phyloP scores from a whole-genome alignment of 2,329 filamentous ascomycete genomes.

The Arthrinium phaeospermum region DNA sequence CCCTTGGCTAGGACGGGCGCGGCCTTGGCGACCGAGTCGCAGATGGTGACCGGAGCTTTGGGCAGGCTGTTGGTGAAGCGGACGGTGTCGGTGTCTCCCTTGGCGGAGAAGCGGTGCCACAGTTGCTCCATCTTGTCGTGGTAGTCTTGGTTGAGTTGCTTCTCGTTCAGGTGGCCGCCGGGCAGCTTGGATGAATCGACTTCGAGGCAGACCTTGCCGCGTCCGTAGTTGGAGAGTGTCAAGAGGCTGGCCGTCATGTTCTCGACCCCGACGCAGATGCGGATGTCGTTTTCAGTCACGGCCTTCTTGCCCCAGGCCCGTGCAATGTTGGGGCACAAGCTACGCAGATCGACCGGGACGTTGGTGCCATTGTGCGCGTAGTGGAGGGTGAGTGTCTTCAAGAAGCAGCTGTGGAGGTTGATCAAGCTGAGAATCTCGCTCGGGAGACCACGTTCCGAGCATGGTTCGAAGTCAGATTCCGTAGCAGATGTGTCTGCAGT shows the following conservation, averaged over 20 bases:
- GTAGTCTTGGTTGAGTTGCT: constrained; percentile 60
- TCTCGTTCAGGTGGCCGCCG: constrained; percentile 51
- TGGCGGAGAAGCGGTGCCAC: constrained; percentile 44
- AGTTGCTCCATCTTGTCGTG: constrained; percentile 53
- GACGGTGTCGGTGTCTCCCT: constrained; percentile 41
- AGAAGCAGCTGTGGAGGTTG: constrained; percentile 68
- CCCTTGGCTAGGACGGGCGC: constrained; percentile 68
- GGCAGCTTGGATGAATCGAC: constrained; percentile 46
- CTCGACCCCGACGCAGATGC: constrained; percentile 70
- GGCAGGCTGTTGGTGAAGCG: constrained; percentile 64
- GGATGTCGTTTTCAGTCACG: constrained; percentile 69
- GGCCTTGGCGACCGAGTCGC: constrained; percentile 57
- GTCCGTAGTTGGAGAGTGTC: constrained; percentile 48
- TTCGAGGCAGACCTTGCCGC: constrained; percentile 62
- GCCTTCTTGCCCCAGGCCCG: constrained; percentile 75
- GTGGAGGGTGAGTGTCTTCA: constrained; percentile 72
- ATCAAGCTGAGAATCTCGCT: constrained; percentile 64
- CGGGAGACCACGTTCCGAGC: constrained; percentile 42
- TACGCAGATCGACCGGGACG: constrained; percentile 67
- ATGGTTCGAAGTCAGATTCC: constrained; percentile 40
- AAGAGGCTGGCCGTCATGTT: constrained; percentile 43
- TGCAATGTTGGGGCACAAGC: constrained; percentile 66
- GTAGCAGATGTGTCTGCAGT: constrained; percentile 47
- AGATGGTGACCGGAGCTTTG: constrained; percentile 56
- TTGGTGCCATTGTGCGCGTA: constrained; percentile 70